Evolutionary conservation across 345 rosid genomes (phyloP).

Genomic region (Citrus mangshanensis): DNA sequence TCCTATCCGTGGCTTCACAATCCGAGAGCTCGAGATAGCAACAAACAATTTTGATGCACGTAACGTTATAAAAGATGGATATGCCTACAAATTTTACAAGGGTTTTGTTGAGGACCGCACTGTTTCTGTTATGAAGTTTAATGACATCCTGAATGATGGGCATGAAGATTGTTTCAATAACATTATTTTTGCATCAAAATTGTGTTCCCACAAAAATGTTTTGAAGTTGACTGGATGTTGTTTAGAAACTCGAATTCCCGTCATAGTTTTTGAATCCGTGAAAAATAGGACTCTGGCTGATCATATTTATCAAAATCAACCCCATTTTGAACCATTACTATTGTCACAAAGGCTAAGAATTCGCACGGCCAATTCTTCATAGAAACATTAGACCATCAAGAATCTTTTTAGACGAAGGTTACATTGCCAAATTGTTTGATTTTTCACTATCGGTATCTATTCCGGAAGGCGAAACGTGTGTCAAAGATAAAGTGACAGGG

Average conservation of each 20-base stretch:
- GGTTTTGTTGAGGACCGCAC: slow-evolving; percentile 8
- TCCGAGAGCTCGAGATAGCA: neutral
- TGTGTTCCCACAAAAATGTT: slow-evolving; percentile 5
- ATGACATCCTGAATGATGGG: neutral
- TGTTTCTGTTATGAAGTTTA: neutral
- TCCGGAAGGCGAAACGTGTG: slow-evolving; percentile 1
- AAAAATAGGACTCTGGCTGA: neutral
- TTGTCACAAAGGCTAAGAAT: slow-evolving; percentile 16
- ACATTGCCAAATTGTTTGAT: neutral
- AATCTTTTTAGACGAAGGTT: neutral
- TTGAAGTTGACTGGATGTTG: slow-evolving; percentile 5
- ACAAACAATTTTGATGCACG: neutral
- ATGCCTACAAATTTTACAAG: neutral
- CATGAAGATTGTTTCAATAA: neutral
- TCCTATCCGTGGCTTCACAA: neutral
- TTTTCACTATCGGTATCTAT: neutral
- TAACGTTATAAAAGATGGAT: neutral
- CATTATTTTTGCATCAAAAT: neutral
- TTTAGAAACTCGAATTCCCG: slow-evolving; percentile 1
- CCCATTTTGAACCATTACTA: neutral
- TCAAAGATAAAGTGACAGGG: neutral
- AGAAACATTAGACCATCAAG: neutral
- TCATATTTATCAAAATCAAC: neutral
- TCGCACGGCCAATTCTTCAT: neutral
- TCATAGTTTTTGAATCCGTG: slow-evolving; percentile 3